These are phyloP conservation scores for Hippophae rhamnoides DNA, from an alignment of 306 rosid species.

Conservation along the genomic window DNA sequence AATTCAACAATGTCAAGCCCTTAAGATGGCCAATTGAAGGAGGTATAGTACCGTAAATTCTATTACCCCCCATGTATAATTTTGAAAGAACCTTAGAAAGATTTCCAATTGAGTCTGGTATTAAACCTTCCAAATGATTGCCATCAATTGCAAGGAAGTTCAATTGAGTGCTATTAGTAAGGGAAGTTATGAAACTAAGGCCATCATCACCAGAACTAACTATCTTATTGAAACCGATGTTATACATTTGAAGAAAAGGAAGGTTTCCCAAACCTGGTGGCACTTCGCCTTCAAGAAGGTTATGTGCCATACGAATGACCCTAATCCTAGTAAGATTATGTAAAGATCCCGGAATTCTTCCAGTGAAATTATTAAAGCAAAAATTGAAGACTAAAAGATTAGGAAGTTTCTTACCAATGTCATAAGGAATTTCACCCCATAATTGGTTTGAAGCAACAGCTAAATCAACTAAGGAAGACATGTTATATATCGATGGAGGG, in stretches of 20 bases:
- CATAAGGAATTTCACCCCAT: slow-evolving; percentile 56
- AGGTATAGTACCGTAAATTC: slow-evolving; percentile 52
- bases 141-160: slow-evolving; percentile 43
- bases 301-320: slow-evolving; percentile 38
- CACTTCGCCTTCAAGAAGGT: slow-evolving; percentile 47
- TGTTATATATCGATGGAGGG: slow-evolving; percentile 38
- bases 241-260: slow-evolving; percentile 45
- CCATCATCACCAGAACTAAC: slow-evolving; percentile 34
- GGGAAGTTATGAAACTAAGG: slow-evolving; percentile 41
- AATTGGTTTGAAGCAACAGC: slow-evolving; percentile 51
- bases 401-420: slow-evolving; percentile 48
- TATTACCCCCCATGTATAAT: slow-evolving; percentile 60
- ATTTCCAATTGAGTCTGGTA: slow-evolving; percentile 61
- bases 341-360: slow-evolving; percentile 58
- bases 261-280: slow-evolving; percentile 74
- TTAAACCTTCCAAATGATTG: slow-evolving; percentile 46
- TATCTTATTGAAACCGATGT: slow-evolving; percentile 52
- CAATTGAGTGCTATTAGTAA: slow-evolving; percentile 52
- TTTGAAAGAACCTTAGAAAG: slow-evolving; percentile 44
- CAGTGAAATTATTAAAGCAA: slow-evolving; percentile 53
- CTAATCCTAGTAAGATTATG: slow-evolving; percentile 54
- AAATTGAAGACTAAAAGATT: slow-evolving; percentile 41
- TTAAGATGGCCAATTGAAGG: slow-evolving; percentile 45
- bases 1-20: slow-evolving; percentile 43
- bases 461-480: slow-evolving; percentile 45